Conservation (phyloP, 2,329 filamentous ascomycete genomes). For the Apiospora marii region DNA sequence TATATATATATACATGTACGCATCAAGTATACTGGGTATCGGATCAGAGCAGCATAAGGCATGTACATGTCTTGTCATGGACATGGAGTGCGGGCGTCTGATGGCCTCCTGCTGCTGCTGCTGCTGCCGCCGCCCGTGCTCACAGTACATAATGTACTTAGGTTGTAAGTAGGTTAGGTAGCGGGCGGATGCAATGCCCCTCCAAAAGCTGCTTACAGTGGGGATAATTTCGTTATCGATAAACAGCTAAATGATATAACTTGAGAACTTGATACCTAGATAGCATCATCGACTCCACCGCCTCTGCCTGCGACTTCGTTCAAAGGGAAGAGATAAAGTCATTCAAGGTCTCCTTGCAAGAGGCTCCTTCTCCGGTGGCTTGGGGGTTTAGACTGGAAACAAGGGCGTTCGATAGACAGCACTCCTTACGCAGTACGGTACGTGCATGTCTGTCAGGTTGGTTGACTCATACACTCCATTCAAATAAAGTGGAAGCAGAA, state of each 20-base stretch:
- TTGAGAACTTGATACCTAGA: not conserved
- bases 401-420: not conserved
- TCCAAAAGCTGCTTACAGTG: constrained; percentile 2
- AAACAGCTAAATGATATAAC: not conserved
- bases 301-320: not conserved
- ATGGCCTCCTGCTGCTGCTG: no score
- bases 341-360: not conserved
- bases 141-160: not conserved
- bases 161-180: no score
- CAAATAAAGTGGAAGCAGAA: constrained; percentile 7
- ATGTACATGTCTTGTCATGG: no score
- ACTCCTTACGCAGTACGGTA: not conserved
- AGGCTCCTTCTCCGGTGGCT: not conserved
- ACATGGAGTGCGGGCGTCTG: no score
- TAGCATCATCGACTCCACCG: not conserved
- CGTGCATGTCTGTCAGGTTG: not conserved
- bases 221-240: not conserved
- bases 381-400: not conserved
- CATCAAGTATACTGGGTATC: no score
- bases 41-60: no score
- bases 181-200: not conserved
- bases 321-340: not conserved
- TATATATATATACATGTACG: no score
- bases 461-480: not conserved
- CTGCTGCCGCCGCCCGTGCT: no score